Evolutionary conservation across 345 rosid species (phyloP).

Genomic region (Hibiscus syriacus): DNA sequence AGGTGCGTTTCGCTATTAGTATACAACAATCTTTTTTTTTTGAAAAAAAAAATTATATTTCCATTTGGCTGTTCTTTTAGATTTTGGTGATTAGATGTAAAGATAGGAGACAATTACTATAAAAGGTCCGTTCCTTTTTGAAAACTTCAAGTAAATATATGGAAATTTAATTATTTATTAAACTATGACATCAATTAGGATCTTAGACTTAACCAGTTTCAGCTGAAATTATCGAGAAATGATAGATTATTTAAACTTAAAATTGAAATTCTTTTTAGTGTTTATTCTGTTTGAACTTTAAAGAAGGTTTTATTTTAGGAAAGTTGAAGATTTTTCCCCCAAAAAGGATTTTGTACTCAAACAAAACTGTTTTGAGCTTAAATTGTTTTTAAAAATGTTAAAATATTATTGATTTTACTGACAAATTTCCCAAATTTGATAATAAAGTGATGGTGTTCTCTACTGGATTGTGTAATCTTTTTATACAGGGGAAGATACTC

Average conservation of each 20-base stretch:
- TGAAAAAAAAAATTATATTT: not conserved
- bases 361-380: not conserved
- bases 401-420: not conserved
- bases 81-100: not conserved
- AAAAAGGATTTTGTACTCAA: not conserved
- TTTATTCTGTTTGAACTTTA: not conserved
- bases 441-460: not conserved
- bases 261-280: not conserved
- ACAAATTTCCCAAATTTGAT: not conserved
- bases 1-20: constrained; percentile 31
- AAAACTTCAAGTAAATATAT: not conserved
- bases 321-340: not conserved
- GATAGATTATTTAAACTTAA: not conserved
- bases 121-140: not conserved
- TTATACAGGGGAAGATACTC: not conserved
- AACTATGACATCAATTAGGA: not conserved
- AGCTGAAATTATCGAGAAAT: not conserved
- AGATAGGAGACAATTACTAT: not conserved
- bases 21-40: not conserved
- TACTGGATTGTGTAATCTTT: not conserved
- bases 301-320: not conserved
- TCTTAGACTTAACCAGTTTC: not conserved
- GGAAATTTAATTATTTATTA: not conserved
- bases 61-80: too few relatives aligned
- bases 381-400: not conserved